Percentiles rank a stretch among this genome's conserved stretches.
phyloP scores from a whole-genome alignment of 1,139 yeast species.

The Yamadazyma mexicana region DNA sequence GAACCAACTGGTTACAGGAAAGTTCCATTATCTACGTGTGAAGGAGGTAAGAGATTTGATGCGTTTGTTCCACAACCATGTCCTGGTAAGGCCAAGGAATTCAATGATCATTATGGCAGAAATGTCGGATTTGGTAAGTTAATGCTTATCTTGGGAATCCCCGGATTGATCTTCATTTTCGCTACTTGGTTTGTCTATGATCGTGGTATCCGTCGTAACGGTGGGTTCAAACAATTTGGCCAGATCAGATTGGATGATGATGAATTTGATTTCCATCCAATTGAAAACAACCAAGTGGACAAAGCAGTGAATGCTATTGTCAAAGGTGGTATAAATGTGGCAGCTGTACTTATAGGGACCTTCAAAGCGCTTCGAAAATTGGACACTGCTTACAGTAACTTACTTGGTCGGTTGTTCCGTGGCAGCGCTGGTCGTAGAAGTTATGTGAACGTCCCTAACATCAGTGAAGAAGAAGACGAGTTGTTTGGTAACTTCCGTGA shows the following conservation, averaged over 20 bases:
- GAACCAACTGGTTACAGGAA: conserved; percentile 49
- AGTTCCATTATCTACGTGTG: conserved; percentile 46
- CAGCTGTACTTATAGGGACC: conserved; percentile 44
- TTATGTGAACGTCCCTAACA: conserved; percentile 45
- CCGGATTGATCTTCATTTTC: conserved; percentile 55
- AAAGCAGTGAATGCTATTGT: conserved; percentile 62
- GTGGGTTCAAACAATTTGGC: conserved; percentile 79
- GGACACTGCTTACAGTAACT: conserved; percentile 38
- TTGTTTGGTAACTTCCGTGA: conserved; percentile 50
- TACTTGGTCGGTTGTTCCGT: conserved; percentile 36
- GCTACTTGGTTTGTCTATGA: conserved; percentile 78
- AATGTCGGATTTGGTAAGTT: conserved; percentile 57
- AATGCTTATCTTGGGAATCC: conserved; percentile 54
- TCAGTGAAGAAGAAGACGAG: conserved; percentile 50
- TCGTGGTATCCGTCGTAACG: conserved; percentile 75
- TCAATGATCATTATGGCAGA: conserved; percentile 54
- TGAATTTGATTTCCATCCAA: conserved; percentile 47
- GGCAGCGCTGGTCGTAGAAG: conserved; percentile 43
- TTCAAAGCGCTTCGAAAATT: conserved; percentile 37
- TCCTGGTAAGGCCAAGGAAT: conserved; percentile 82
- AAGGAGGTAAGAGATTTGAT: conserved; percentile 55
- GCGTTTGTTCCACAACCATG: conserved; percentile 69
- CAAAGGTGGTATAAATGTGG: conserved; percentile 57
- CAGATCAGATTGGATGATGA: conserved; percentile 84
- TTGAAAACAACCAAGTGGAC: conserved; percentile 68